Evolutionary conservation across 2,329 filamentous ascomycete genomes (phyloP), one percentile per base, ranked within the genome.

Genomic region (Pseudocercospora vitis): DNA sequence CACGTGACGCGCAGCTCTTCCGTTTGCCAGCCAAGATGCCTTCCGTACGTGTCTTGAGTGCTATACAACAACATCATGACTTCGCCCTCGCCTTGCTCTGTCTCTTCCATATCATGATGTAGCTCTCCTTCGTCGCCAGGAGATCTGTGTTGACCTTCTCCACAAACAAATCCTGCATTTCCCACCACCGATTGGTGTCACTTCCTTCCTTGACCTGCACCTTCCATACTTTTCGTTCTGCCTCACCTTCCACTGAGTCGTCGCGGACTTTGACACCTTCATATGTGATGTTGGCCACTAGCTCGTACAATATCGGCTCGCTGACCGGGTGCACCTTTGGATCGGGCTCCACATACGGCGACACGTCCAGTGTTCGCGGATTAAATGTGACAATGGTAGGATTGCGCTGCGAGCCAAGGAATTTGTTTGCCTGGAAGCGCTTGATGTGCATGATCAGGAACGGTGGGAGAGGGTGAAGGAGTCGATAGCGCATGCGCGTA

Each of bases 311-410:
- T 62, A 97, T 89, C 1, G 92, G 91, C 69, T 95, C 90, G 2
- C 87, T 83, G 0, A 83, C 82, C 0, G 85, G 81, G 70, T 87
- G 84, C 31, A 87, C 69, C 4, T 78, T 73, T 0, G 89, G 88
- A 66, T 91, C 89, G 0, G 92, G 91, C 74, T 97, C 90, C 9
- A 96, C 90, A 66, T 94, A 97, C 0, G 91, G 91, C 4, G 85
- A 81, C 78, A 96, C 86, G 70, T 99, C 91, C 7, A 99, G 83
- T 35, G 86, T 83, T 68, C 86, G 81, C 3, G 89, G 87, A 60
- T 92, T 89, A 72, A 97, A 99, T 0, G 92, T 97, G 59, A 99
- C 94, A 66, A 99, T 99, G 7, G 94, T 99, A 1, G 92, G 94
- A 71, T 99, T 99, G 47, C 94, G 88, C 48, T 71, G 68, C 74